Base-by-base conservation (phyloP, 768 basidiomycete genomes). In the Terana coerulea region DNA sequence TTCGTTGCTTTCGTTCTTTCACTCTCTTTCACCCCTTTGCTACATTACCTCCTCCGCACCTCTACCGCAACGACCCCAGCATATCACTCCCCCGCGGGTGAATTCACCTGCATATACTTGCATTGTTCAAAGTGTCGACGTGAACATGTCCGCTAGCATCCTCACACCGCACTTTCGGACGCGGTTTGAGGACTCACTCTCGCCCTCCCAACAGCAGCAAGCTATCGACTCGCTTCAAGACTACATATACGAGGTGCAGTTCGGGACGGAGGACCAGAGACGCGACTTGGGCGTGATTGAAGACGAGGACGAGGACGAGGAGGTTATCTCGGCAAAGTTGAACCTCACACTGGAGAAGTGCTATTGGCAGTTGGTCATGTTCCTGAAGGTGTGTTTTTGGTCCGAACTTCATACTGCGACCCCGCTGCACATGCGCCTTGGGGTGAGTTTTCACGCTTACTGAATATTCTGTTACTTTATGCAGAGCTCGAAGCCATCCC, bases 301-400 rank as follows among this genome's bases (percentile, higher is more conserved):
- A 48, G 35, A 55, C 1, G 55, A 61, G 29, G 60, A 61, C 40
- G 52, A 40, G 36, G 54, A 53, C 28, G 25, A 36, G 8, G 52
- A 50, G 41, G 53, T 59, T 29, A 45, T 57, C 39, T 47, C 51
- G 28, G 36, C 49, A 26, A 54, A 56, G 28, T 26, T 61, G 26
- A 49, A 51, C 14, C 56, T 56, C 2, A 46, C 54, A 22, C 58
- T 61, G 2, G 54, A 61, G 46, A 59, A 56, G 24, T 61, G 60
- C 53, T 59, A 61, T 50, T 61, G 58, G 58, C 60, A 61, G 54
- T 51, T 61, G 28, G 54, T 58, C 12, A 56, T 59, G 43, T 61
- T 61, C 47, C 52, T 59, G 26, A 43, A 56, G 34, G 60, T 61
- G 37, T 44, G 60, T 54, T n/a, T n/a, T n/a, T n/a, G n/a, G n/a